phyloP scores from a whole-genome alignment of 148 eudicot species.

The Polygonum aviculare region DNA sequence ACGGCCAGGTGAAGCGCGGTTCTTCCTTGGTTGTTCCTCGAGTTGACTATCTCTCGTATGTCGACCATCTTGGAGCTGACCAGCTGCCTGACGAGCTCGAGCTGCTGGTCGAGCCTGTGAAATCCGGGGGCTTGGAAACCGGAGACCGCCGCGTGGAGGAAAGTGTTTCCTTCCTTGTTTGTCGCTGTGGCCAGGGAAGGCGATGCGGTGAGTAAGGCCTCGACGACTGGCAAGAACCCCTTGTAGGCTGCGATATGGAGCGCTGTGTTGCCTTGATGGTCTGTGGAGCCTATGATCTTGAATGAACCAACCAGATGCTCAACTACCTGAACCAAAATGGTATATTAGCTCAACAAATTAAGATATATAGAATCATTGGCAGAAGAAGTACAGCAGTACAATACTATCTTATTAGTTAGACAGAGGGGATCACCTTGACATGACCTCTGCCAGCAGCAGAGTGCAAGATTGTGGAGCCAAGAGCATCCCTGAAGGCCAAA shows the following conservation, averaged over 20 bases:
- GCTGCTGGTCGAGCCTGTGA: conserved; percentile 50
- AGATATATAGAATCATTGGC: too few species aligned
- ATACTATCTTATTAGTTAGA: too few species aligned
- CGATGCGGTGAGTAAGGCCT: conserved; percentile 37
- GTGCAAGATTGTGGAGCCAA: conserved; percentile 67
- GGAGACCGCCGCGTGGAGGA: conserved; percentile 70
- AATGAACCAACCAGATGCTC: conserved; percentile 40
- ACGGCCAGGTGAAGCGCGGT: conserved; percentile 80
- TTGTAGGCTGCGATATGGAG: conserved; percentile 70
- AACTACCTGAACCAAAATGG: conserved; percentile 43
- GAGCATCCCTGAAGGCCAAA: conserved; percentile 52
- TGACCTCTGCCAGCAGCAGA: conserved; percentile 75
- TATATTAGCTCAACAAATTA: too few species aligned
- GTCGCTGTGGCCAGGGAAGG: conserved; percentile 30
- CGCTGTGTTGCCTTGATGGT: conserved; percentile 73
- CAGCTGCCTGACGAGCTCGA: conserved; percentile 47
- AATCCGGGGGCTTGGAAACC: conserved; percentile 68
- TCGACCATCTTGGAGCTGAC: conserved; percentile 22
- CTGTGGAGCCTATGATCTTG: conserved; percentile 38
- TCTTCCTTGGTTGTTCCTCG: conserved; percentile 53
- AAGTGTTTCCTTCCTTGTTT: conserved; percentile 67
- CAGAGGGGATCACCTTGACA: conserved; percentile 38
- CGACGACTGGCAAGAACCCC: conserved; percentile 41
- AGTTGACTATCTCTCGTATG: conserved; percentile 48
- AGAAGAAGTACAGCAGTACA: too few species aligned